phyloP scores from a whole-genome alignment of 208 protist species.

The Crithidia brevicula region DNA sequence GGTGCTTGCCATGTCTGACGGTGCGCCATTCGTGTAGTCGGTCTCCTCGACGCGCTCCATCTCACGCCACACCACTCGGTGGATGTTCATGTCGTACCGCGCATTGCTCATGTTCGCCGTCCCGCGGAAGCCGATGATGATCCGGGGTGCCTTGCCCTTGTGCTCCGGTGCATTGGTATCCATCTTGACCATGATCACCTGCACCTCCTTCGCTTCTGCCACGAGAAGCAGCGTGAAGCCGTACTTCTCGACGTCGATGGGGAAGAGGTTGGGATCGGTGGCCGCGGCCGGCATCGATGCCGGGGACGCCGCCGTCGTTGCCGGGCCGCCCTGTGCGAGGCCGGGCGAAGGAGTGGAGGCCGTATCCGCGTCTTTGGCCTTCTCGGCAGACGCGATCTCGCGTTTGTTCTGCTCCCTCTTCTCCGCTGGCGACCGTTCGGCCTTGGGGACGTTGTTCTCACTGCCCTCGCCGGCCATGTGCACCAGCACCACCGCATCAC shows the following conservation, averaged over 20 bases:
- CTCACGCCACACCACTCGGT: slow-evolving; percentile 75
- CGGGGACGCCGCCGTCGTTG: background rate
- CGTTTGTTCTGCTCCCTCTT: background rate
- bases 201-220: slow-evolving; percentile 62
- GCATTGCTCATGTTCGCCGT: slow-evolving; percentile 86
- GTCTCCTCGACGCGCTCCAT: slow-evolving; percentile 41
- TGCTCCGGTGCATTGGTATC: slow-evolving; percentile 45
- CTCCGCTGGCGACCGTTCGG: background rate
- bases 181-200: slow-evolving; percentile 78
- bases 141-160: slow-evolving; percentile 63
- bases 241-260: slow-evolving; percentile 84
- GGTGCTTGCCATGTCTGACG: slow-evolving; percentile 8
- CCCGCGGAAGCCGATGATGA: slow-evolving; percentile 90
- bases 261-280: slow-evolving; percentile 15
- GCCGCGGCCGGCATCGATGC: slow-evolving; percentile 2
- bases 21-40: background rate
- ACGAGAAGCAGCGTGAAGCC: slow-evolving; percentile 73
- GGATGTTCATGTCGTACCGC: slow-evolving; percentile 75
- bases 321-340: background rate
- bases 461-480: slow-evolving; percentile 11
- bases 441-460: slow-evolving; percentile 5
- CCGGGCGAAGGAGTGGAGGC: background rate
- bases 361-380: background rate
- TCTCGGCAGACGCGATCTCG: background rate
- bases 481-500: slow-evolving; percentile 16